Percentiles rank a stretch among this genome's conserved stretches.
Evolutionary conservation across 768 basidiomycete genomes (phyloP).

Genomic region (Fistulinella prunicolor): DNA sequence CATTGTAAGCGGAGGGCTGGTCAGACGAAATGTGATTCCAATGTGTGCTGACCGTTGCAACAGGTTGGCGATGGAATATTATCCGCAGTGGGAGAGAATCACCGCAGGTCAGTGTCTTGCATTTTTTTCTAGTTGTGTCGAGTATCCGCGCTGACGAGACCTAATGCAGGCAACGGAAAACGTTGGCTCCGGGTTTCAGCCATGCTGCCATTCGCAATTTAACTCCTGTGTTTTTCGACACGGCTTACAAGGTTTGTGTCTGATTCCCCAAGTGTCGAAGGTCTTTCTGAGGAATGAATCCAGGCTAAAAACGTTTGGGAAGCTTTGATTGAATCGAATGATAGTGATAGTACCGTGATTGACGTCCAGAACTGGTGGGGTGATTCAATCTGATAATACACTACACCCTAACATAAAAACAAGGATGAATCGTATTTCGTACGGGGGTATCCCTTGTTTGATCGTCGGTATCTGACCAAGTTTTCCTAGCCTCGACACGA

Average conservation of each 20-base stretch:
- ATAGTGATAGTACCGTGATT: conserved; percentile 32
- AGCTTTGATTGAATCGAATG: conserved; percentile 19
- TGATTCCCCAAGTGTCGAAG: not conserved
- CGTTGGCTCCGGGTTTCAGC: conserved; percentile 41
- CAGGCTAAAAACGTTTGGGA: conserved; percentile 36
- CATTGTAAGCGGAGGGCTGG: conserved; percentile 17
- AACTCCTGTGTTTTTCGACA: conserved; percentile 39
- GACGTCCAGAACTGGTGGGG: conserved; percentile 48
- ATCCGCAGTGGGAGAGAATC: conserved; percentile 41
- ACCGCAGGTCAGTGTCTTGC: conserved; percentile 33
- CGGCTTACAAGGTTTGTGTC: conserved; percentile 38
- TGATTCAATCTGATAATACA: not conserved
- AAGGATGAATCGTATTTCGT: conserved; percentile 49
- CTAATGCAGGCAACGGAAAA: conserved; percentile 33
- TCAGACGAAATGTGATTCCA: not conserved
- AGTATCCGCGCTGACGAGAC: conserved; percentile 12
- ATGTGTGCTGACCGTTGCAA: not conserved
- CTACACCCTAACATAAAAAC: not conserved
- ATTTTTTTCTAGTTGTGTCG: conserved; percentile 11
- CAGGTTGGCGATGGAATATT: conserved; percentile 38
- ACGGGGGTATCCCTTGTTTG: conserved; percentile 4
- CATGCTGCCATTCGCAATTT: conserved; percentile 38
- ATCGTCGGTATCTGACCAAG: not conserved
- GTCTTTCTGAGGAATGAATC: not conserved
- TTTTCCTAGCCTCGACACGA: conserved; percentile 38